Percentiles rank a stretch among this genome's conserved stretches.
These are phyloP conservation scores for Acorus calamus DNA, from an alignment of 106 monocot genomes.

Conservation along the genomic window DNA sequence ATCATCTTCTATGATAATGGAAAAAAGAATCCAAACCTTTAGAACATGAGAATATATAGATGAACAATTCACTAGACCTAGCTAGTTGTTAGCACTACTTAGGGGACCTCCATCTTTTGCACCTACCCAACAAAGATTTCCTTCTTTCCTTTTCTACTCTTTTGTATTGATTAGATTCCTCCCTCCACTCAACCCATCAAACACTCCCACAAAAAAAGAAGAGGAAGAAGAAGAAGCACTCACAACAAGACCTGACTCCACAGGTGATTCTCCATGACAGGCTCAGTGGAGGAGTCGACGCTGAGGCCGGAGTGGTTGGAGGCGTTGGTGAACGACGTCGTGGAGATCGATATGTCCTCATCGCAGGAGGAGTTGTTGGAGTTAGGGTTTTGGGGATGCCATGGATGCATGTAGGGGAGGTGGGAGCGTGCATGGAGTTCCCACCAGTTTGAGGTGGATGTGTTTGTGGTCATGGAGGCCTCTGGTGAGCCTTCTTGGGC, in stretches of 20 bases:
- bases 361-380: constrained; percentile 28
- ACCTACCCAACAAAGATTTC: too few relatives aligned
- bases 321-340: constrained; percentile 35
- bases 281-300: constrained; percentile 33
- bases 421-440: constrained; percentile 31
- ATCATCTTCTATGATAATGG: too few relatives aligned
- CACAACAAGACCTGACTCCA: constrained; percentile 85
- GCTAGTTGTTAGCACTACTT: too few relatives aligned
- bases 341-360: constrained; percentile 40
- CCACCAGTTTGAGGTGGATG: constrained; percentile 36
- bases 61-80: too few relatives aligned
- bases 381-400: constrained; percentile 23
- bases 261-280: constrained; percentile 39
- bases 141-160: background rate
- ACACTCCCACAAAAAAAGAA: background rate
- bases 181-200: constrained; percentile 5
- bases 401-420: constrained; percentile 26
- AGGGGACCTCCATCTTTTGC: constrained; percentile 5
- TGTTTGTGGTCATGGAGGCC: constrained; percentile 50
- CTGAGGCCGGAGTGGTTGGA: constrained; percentile 40
- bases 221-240: constrained; percentile 28
- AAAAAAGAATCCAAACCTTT: too few relatives aligned
- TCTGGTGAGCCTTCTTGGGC: constrained; percentile 60
- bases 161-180: background rate
- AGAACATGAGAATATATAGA: background rate